Percentiles rank a stretch among this genome's conserved stretches.
These are phyloP conservation scores for Isochrysis galbana DNA, from an alignment of 78 protist genomes.

Conservation along the genomic window DNA sequence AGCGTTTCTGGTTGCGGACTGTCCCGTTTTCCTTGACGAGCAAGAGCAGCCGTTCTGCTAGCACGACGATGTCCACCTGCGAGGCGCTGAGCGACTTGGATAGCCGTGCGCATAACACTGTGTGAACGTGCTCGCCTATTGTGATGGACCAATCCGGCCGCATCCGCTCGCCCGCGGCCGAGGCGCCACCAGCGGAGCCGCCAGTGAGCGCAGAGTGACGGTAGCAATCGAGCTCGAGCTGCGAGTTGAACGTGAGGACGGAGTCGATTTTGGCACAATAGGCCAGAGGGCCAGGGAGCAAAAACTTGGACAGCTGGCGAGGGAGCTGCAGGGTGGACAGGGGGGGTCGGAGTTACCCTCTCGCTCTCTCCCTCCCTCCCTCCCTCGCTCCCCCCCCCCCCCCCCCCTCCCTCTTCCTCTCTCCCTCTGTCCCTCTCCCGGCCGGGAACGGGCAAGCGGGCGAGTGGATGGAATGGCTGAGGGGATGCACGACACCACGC, in stretches of 20 bases:
- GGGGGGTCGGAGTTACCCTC: no score
- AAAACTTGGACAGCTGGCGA: constrained; percentile 43
- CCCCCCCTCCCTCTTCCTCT: no score
- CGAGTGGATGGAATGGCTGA: no score
- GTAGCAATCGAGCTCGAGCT: constrained; percentile 45
- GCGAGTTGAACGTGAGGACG: constrained; percentile 48
- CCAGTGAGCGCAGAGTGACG: background rate
- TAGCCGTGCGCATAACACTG: background rate
- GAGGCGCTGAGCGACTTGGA: background rate
- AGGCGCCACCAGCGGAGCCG: background rate
- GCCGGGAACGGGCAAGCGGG: no score
- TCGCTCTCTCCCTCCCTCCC: no score
- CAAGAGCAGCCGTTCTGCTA: constrained; percentile 37
- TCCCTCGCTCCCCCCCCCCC: no score
- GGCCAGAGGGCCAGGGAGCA: constrained; percentile 67
- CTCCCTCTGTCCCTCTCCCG: no score
- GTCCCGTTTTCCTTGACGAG: constrained; percentile 36
- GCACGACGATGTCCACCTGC: constrained; percentile 32
- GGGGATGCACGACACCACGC: no score
- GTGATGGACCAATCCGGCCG: constrained; percentile 42
- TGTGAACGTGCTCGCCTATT: constrained; percentile 51
- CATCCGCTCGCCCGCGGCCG: background rate
- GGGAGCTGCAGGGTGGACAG: no score
- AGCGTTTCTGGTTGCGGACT: constrained; percentile 37
- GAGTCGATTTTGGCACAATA: constrained; percentile 40